Conservation (phyloP, 257 asterid species). For the Dorcoceras hygrometricum region DNA sequence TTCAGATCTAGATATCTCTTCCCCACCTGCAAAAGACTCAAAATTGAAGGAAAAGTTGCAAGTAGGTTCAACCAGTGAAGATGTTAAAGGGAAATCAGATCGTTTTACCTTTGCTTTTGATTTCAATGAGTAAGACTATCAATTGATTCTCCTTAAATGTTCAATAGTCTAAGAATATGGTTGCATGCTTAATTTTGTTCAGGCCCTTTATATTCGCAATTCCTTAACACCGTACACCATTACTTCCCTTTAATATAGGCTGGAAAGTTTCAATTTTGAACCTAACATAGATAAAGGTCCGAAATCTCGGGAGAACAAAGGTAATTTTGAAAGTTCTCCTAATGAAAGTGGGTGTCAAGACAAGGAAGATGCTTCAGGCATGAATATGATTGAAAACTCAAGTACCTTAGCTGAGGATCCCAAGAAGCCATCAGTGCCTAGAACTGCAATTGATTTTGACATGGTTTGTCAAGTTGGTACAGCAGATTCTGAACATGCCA, state of each 20-base stretch:
- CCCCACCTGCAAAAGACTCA: conserved; percentile 53
- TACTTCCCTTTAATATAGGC: conserved; percentile 37
- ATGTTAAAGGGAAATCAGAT: conserved; percentile 52
- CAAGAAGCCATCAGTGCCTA: conserved; percentile 35
- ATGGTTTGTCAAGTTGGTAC: conserved; percentile 37
- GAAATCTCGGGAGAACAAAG: conserved; percentile 37
- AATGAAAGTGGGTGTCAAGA: conserved; percentile 34
- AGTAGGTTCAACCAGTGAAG: conserved; percentile 45
- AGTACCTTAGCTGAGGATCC: conserved; percentile 28
- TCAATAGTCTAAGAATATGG: conserved; percentile 12
- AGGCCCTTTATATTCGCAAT: conserved; percentile 10
- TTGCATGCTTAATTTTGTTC: conserved; percentile 15
- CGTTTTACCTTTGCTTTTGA: conserved; percentile 67
- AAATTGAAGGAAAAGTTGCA: conserved; percentile 50
- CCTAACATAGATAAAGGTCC: conserved; percentile 40
- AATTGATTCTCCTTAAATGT: conserved; percentile 5
- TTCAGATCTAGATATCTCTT: conserved; percentile 72
- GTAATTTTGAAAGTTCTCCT: conserved; percentile 25
- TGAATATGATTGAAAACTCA: conserved; percentile 33
- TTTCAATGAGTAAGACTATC: conserved; percentile 67
- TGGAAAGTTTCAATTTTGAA: conserved; percentile 57
- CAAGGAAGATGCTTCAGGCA: conserved; percentile 37
- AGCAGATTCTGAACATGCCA: conserved; percentile 33
- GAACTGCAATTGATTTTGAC: conserved; percentile 29
- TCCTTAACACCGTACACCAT: conserved; percentile 9